Base-by-base conservation (phyloP, 257 asterid species). In the Salvia rosmarinus region DNA sequence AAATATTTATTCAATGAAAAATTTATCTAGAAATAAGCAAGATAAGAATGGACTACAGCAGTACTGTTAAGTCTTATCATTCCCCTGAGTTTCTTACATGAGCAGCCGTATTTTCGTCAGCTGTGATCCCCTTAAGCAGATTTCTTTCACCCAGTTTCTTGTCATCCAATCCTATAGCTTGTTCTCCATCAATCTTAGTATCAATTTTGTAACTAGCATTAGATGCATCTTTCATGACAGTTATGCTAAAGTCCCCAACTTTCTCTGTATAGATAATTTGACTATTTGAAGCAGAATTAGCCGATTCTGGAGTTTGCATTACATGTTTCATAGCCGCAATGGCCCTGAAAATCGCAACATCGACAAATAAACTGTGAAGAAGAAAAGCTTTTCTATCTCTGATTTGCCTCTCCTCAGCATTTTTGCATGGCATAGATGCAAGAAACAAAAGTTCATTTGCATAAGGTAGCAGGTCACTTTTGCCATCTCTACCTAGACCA, bases 401-500 rank as follows among this genome's bases (percentile, higher is more conserved):
- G 60, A 83, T 83, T 85, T 93, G 98, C 80, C 96, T 89, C 86
- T 90, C 98, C 83, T 93, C 98, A 9, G 92, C 85, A 54, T 96
- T 89, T 85, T 93, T 87, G 87, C 97, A 93, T 20, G 98, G 95
- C 98, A 93, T 87, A 59, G 97, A 89, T 60, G 97, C 93, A 74
- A 94, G 85, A 81, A 80, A 85, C 75, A 77, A 47, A 77, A 94
- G 84, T 57, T 88, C 98, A 75, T 88, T 84, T 42, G 95, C 96
- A 75, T 81, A 91, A 81, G 99, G 96, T 52, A 94, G 77, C 76
- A 86, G 76, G 83, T 90, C 96, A 69, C 85, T 82, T 84, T 87
- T 82, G 17, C 97, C 96, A 82, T 85, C 96, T 84, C 91, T 83
- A 82, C 96, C 97, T 10, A 88, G 94, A 69, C 98, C 97, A 70